These are phyloP conservation scores for Friedmanniomyces endolithicus DNA, from an alignment of 495 filamentous ascomycete species.

Conservation along the genomic window DNA sequence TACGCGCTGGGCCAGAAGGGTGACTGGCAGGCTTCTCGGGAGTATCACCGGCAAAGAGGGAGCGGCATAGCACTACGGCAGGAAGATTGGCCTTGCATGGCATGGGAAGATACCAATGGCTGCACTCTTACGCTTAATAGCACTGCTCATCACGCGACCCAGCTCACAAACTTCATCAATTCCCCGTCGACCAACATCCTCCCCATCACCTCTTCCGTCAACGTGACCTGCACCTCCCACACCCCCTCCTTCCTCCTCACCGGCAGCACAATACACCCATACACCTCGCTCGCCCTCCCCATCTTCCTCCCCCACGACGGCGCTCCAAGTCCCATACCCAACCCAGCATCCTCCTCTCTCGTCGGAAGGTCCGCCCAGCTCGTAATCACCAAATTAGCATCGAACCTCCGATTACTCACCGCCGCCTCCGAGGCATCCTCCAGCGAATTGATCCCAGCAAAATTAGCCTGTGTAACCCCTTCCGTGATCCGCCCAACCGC, in stretches of 20 bases:
- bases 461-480: background rate
- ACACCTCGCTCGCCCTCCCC: background rate
- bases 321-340: conserved; percentile 1
- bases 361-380: conserved; percentile 2
- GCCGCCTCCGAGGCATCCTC: background rate
- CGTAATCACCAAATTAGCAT: background rate
- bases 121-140: background rate
- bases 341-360: background rate
- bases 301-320: conserved; percentile 3
- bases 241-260: background rate
- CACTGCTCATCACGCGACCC: background rate
- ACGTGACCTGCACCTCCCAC: conserved; percentile 11
- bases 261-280: conserved; percentile 6
- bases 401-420: background rate
- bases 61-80: background rate
- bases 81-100: background rate
- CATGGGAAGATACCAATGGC: background rate
- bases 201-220: conserved; percentile 1
- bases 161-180: conserved; percentile 1
- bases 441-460: background rate
- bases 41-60: background rate
- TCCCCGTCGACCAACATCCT: background rate
- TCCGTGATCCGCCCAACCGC: background rate
- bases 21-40: background rate
- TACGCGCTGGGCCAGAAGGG: background rate